Conservation (phyloP, 2,329 filamentous ascomycete genomes). For the Aspergillus chevalieri region DNA sequence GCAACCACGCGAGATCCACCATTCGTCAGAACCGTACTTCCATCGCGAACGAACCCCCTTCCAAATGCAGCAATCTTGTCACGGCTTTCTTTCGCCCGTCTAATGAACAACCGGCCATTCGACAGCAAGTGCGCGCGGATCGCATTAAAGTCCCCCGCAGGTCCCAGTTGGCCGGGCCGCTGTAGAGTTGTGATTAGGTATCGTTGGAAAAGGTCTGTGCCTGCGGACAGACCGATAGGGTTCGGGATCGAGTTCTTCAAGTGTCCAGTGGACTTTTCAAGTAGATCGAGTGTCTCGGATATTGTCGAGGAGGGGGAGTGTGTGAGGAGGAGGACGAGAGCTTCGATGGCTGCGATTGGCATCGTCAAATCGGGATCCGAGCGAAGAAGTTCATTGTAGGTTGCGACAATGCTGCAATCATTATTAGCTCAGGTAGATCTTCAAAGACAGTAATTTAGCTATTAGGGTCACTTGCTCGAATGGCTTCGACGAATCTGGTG, state of each 20-base stretch:
- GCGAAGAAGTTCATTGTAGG: conserved; percentile 58
- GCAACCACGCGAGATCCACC: conserved; percentile 82
- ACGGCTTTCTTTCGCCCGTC: conserved; percentile 76
- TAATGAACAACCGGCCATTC: conserved; percentile 81
- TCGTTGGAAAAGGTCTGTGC: conserved; percentile 90
- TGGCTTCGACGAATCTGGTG: conserved; percentile 20
- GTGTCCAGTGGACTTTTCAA: conserved; percentile 68
- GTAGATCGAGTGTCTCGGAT: conserved; percentile 84
- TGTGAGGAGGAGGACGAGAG: conserved; percentile 78
- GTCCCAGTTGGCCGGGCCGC: conserved; percentile 46
- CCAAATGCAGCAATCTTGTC: conserved; percentile 77
- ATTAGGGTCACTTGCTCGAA: conserved; percentile 30
- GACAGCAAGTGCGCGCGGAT: conserved; percentile 76
- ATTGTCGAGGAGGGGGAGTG: conserved; percentile 76
- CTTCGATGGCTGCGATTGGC: conserved; percentile 90
- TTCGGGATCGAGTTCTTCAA: conserved; percentile 77
- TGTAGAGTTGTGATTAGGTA: conserved; percentile 75
- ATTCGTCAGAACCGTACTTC: conserved; percentile 78
- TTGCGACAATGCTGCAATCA: conserved; percentile 51
- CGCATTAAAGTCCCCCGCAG: conserved; percentile 67
- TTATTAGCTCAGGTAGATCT: conserved; percentile 11
- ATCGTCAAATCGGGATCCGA: conserved; percentile 83
- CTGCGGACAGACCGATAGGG: conserved; percentile 84
- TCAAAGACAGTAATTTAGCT: not conserved
- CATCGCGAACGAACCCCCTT: conserved; percentile 70